phyloP scores from a whole-genome alignment of 164 flowering plant species.

The Umbilicus rupestris region DNA sequence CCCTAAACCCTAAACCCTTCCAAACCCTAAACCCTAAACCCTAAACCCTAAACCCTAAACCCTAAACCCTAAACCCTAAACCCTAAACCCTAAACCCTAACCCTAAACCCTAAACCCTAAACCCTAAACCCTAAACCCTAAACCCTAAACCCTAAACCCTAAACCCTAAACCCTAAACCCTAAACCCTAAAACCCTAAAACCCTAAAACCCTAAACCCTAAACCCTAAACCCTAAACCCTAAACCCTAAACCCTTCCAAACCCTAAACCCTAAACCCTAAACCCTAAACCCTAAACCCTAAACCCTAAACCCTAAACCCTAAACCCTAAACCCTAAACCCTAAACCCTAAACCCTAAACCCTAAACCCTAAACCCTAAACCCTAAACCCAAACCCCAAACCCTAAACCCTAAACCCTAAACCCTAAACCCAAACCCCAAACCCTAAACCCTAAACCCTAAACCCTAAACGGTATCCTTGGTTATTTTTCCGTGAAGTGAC shows the following conservation, averaged over 20 bases:
- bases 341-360: not conserved
- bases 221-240: too few species aligned
- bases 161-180: slow-evolving; percentile 1
- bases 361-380: not conserved
- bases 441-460: not conserved
- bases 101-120: not conserved
- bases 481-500: too few species aligned
- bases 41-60: slow-evolving; percentile 1
- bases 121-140: not conserved
- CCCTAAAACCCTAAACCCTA: slow-evolving; percentile 1
- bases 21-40: slow-evolving; percentile 1
- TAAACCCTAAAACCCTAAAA: not conserved
- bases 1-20: too few species aligned
- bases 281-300: not conserved
- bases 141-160: slow-evolving; percentile 1
- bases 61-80: not conserved
- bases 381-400: not conserved
- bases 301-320: not conserved
- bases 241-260: too few species aligned
- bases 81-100: slow-evolving; percentile 1
- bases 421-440: not conserved
- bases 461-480: too few species aligned
- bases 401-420: not conserved
- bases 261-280: not conserved
- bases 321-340: not conserved